These are phyloP conservation scores for Agaricus blazei DNA, from an alignment of 768 basidiomycete genomes.

Conservation along the genomic window DNA sequence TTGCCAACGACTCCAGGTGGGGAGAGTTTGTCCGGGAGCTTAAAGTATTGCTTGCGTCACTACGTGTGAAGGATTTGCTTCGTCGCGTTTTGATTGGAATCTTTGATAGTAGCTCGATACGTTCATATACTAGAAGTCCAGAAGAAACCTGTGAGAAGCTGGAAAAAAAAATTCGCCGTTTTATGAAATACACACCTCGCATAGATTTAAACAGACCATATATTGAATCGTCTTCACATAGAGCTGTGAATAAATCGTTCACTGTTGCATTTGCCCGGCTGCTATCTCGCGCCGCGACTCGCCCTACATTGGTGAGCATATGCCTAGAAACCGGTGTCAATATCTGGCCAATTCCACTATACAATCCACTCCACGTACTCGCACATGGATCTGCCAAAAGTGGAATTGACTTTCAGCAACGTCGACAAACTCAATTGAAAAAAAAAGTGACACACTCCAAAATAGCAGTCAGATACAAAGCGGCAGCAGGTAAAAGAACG, in stretches of 20 bases:
- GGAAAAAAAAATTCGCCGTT: conserved; percentile 17
- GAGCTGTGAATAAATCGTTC: conserved; percentile 80
- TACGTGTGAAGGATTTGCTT: conserved; percentile 65
- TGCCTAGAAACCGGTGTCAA: conserved; percentile 47
- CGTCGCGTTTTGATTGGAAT: conserved; percentile 45
- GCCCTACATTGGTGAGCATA: conserved; percentile 75
- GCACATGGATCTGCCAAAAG: conserved; percentile 65
- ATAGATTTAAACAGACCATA: conserved; percentile 83
- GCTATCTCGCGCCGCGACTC: conserved; percentile 83
- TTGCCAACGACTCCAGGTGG: conserved; percentile 33
- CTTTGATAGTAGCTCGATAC: conserved; percentile 68
- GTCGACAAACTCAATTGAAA: conserved; percentile 12
- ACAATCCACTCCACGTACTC: conserved; percentile 53
- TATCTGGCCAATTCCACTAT: background rate
- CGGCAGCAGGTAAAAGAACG: conserved; percentile 69
- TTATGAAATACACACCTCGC: conserved; percentile 55
- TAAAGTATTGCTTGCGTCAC: conserved; percentile 34
- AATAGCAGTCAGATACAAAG: conserved; percentile 87
- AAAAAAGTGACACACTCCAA: conserved; percentile 67
- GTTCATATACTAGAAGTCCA: conserved; percentile 58
- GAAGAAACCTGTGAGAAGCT: conserved; percentile 9
- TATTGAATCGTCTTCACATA: conserved; percentile 87
- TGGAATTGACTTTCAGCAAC: conserved; percentile 21
- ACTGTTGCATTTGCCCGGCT: conserved; percentile 69
- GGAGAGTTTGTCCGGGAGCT: conserved; percentile 42